Conservation (phyloP, 768 basidiomycete species). For the Candolleomyces aberdarensis region DNA sequence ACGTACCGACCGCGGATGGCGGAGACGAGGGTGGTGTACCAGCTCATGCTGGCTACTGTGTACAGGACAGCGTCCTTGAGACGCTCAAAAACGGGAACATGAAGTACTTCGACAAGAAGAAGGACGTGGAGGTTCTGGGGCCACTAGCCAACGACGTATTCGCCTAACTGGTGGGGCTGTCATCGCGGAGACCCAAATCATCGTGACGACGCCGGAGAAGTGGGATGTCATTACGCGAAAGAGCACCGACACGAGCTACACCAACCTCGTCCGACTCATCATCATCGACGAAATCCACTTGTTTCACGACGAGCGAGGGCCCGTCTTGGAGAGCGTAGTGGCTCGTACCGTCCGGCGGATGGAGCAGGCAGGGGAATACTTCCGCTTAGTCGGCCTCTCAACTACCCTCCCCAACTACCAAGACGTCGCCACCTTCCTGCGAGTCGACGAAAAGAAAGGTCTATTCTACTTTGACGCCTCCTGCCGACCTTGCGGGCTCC, state of each 20-base stretch:
- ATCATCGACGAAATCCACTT: constrained; percentile 99
- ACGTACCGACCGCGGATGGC: constrained; percentile 90
- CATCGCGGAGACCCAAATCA: constrained; percentile 96
- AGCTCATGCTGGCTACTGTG: constrained; percentile 83
- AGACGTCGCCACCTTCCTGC: constrained; percentile 96
- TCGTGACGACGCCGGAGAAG: constrained; percentile 98
- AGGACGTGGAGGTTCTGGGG: constrained; percentile 77
- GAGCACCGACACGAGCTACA: constrained; percentile 96
- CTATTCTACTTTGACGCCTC: constrained; percentile 97
- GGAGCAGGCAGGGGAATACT: constrained; percentile 92
- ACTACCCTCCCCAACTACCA: constrained; percentile 97
- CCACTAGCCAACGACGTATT: constrained; percentile 69
- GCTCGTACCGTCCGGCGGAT: constrained; percentile 88
- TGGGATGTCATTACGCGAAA: constrained; percentile 99
- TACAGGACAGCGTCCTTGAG: constrained; percentile 88
- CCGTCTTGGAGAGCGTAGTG: constrained; percentile 89
- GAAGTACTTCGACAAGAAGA: constrained; percentile 98
- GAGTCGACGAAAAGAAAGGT: constrained; percentile 88
- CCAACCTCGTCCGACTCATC: constrained; percentile 92
- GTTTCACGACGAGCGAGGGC: constrained; percentile 96
- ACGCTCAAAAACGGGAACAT: constrained; percentile 81
- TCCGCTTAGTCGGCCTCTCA: constrained; percentile 91
- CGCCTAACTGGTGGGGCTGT: constrained; percentile 75
- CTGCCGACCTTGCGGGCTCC: constrained; percentile 90
- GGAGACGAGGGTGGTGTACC: constrained; percentile 93